phyloP scores from a whole-genome alignment of 2,329 filamentous ascomycete species.

The Ramichloridium luteum region DNA sequence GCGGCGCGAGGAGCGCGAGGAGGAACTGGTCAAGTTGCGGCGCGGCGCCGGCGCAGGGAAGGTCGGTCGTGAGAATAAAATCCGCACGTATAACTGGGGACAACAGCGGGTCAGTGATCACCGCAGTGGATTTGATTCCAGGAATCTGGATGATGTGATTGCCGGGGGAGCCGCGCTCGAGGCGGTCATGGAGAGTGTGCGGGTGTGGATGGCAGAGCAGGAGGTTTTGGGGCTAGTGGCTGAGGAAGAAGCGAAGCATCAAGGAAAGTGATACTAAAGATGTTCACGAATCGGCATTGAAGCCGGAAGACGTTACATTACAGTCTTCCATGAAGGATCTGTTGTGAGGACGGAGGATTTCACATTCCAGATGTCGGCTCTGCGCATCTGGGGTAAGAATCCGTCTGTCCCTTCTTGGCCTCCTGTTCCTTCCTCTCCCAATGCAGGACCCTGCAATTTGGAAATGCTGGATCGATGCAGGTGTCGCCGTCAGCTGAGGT shows the following conservation, averaged over 20 bases:
- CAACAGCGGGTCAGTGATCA: slow-evolving; percentile 83
- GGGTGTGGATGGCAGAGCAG: slow-evolving; percentile 59
- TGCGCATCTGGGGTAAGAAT: too few relatives aligned
- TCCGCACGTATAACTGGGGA: slow-evolving; percentile 76
- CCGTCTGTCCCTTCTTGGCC: too few relatives aligned
- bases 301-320: too few relatives aligned
- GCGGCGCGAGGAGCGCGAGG: slow-evolving; percentile 70
- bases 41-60: slow-evolving; percentile 65
- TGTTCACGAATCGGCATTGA: too few relatives aligned
- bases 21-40: slow-evolving; percentile 60
- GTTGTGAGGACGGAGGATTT: too few relatives aligned
- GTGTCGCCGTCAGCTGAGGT: too few relatives aligned
- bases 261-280: too few relatives aligned
- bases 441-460: too few relatives aligned
- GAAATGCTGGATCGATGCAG: too few relatives aligned
- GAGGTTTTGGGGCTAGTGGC: slow-evolving; percentile 55
- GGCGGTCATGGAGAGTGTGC: slow-evolving; percentile 64
- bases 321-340: too few relatives aligned
- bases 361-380: too few relatives aligned
- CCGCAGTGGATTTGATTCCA: slow-evolving; percentile 63
- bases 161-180: slow-evolving; percentile 61
- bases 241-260: slow-evolving; percentile 18
- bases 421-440: too few relatives aligned
- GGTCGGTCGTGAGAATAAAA: slow-evolving; percentile 85
- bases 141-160: slow-evolving; percentile 71